Evolutionary conservation across 441 rosid species (phyloP), one percentile per base, ranked within the genome.

Genomic region (Erodium texanum): DNA sequence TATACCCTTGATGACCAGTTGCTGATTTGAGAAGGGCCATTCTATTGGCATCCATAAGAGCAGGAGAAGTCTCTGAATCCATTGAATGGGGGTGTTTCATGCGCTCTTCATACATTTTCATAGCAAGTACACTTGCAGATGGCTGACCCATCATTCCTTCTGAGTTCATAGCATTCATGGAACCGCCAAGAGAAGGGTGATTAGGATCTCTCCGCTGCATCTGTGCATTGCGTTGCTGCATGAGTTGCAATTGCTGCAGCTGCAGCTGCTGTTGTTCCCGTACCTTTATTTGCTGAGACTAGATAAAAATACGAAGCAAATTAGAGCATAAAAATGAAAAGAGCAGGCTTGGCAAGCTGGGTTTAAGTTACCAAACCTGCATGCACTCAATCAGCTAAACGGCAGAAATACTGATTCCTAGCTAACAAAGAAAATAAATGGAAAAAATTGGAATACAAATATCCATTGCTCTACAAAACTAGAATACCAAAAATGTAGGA

Each of bases 141-240:
- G 89, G 81, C 68, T 83, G 91, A 23, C 87, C 89, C 67, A 77
- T 76, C 76, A 86, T 77, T 70, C 86, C 94, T 66, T 86, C 87
- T 65, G 89, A 74, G 70, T 80, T 83, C 23, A 79, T 67, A 59
- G 76, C 68, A 70, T 65, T 83, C 27, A 79, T 66, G 71, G 88
- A 74, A 71, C 86, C 78, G 73, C 81, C 63, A 62, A 83, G 77
- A 66, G 80, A 66, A 52, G 82, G 81, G 75, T 80, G 88, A 70
- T 71, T 82, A 67, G 87, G 78, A 77, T 85, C 85, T 78, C 89
- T 78, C 15, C 82, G 71, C 67, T 83, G 94, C 79, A 88, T 48
- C 64, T 83, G 93, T 3, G 74, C 86, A 78, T 69, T 83, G 65
- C 83, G 74, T 38, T 83, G 86, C 69, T 82, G 93, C 84, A 84